Base-by-base conservation (phyloP, 495 filamentous ascomycete species). In the Articulospora tetracladia region DNA sequence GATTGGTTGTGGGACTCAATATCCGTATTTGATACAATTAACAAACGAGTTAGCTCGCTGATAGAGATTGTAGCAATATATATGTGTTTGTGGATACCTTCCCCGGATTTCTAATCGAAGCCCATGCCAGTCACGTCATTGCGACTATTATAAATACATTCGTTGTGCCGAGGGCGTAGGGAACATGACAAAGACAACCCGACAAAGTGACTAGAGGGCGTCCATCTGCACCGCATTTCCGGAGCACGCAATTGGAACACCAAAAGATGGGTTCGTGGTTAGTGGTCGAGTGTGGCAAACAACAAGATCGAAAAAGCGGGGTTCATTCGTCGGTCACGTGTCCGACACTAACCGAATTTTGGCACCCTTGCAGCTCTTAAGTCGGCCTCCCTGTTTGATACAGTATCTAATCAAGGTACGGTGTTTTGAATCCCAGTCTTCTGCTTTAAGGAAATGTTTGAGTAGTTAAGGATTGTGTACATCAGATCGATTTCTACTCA, bases 31-130 rank as follows among this genome's bases (percentile, higher is more conserved):
- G n/a, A 25, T 51, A 28, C 2, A 34, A 36, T 50, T 23, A 59
- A 52, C 8, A 12, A 12, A 22, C n/a, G n/a, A 2, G 3, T 49
- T 49, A 49, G 46, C 2, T 53, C 22, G 30, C 28, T 27, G 4
- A 23, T 8, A 12, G 50, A 28, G 24, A 53, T 53, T 15, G 24
- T 53, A 60, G 57, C 19, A 60, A 53, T 60, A 60, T 55, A 60
- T 60, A 60, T 44, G n/a, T 15, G 8, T 44, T 3, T 44, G 17
- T 44, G 15, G 10, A 44, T 12, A 19, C 8, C 3, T 44, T 44
- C 39, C 39, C 39, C 39, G 15, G 39, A 44, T 44, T 44, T 44
- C 39, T 44, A 44, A 44, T 44, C 39, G 8, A 32, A 6, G 30
- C n/a, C n/a, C 6, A 15, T 34, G 8, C 39, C 17, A 7, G 15